Conservation (phyloP, 202 grass and related monocot species). For the Miscanthus sacchariflorus region DNA sequence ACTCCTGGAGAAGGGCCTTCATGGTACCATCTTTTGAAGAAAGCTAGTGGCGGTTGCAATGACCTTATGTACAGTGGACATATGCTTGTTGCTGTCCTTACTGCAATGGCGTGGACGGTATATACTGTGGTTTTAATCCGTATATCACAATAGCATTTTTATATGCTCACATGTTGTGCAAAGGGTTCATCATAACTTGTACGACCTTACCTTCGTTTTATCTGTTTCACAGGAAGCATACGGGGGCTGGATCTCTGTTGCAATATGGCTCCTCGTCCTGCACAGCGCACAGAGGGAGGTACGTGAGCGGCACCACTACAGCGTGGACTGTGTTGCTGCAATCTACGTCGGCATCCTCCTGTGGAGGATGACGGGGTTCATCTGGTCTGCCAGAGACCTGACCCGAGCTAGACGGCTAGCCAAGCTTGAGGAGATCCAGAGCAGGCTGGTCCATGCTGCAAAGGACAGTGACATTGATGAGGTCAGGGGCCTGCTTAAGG, state of each 20-base stretch:
- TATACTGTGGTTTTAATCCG: constrained; percentile 24
- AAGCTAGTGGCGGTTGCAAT: constrained; percentile 92
- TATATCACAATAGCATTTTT: not conserved
- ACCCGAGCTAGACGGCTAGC: constrained; percentile 55
- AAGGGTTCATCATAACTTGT: not conserved
- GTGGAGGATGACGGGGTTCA: constrained; percentile 84
- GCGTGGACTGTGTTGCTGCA: constrained; percentile 80
- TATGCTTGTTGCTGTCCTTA: constrained; percentile 95
- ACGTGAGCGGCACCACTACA: constrained; percentile 85
- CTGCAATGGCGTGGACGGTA: constrained; percentile 99
- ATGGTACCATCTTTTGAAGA: constrained; percentile 92
- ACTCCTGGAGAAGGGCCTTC: constrained; percentile 74
- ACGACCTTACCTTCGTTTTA: not conserved
- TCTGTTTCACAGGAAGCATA: constrained; percentile 80
- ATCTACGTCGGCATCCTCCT: constrained; percentile 88
- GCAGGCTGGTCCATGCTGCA: constrained; percentile 62
- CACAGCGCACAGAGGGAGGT: constrained; percentile 91
- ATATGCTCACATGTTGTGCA: not conserved
- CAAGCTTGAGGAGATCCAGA: constrained; percentile 72
- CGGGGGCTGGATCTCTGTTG: constrained; percentile 81
- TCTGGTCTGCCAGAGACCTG: constrained; percentile 69
- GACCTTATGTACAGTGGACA: constrained; percentile 97
- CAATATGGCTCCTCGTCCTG: constrained; percentile 78
- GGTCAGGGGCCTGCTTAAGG: constrained; percentile 73
- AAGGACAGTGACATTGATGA: constrained; percentile 81